A percentile compares a stretch with the other conserved stretches of the same genome.
These are phyloP conservation scores for Neospora caninum DNA, from an alignment of 169 alveolate species.

Conservation along the genomic window DNA sequence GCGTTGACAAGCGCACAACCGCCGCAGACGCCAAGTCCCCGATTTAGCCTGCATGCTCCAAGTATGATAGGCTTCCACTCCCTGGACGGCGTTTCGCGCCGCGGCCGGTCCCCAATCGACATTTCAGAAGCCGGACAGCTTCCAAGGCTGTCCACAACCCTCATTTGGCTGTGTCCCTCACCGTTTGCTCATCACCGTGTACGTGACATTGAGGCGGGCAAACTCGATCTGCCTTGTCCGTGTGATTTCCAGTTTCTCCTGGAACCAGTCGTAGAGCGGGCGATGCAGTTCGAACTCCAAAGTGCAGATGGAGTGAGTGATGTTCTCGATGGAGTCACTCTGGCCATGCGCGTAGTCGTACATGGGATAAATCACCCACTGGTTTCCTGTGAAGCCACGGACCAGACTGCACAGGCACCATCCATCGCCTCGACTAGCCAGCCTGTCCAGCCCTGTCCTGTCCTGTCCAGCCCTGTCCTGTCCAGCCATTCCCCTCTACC, in stretches of 20 bases:
- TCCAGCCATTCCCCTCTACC: neutral
- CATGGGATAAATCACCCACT: slow-evolving; percentile 99
- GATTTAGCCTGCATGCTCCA: no score
- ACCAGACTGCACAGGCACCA: neutral
- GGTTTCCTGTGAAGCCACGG: slow-evolving; percentile 66
- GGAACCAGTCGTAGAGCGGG: slow-evolving; percentile 99
- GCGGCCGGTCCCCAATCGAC: no score
- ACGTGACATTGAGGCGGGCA: slow-evolving; percentile 97
- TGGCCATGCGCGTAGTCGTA: slow-evolving; percentile 99
- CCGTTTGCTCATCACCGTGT: slow-evolving; percentile 96
- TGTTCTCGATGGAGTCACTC: slow-evolving; percentile 96
- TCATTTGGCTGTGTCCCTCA: neutral
- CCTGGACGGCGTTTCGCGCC: no score
- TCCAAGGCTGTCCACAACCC: neutral
- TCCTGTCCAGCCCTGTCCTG: neutral
- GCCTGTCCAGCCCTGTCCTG: neutral
- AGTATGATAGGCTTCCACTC: no score
- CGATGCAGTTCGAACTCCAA: slow-evolving; percentile 98
- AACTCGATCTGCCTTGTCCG: slow-evolving; percentile 92
- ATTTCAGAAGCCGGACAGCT: no score
- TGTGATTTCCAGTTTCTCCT: slow-evolving; percentile 45
- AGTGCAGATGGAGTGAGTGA: slow-evolving; percentile 99
- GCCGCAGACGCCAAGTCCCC: no score
- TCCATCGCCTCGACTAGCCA: neutral
- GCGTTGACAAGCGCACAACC: no score